Base-by-base conservation (phyloP, 192 early-diverging fungal species). In the Gaertneriomyces semiglobifer region DNA sequence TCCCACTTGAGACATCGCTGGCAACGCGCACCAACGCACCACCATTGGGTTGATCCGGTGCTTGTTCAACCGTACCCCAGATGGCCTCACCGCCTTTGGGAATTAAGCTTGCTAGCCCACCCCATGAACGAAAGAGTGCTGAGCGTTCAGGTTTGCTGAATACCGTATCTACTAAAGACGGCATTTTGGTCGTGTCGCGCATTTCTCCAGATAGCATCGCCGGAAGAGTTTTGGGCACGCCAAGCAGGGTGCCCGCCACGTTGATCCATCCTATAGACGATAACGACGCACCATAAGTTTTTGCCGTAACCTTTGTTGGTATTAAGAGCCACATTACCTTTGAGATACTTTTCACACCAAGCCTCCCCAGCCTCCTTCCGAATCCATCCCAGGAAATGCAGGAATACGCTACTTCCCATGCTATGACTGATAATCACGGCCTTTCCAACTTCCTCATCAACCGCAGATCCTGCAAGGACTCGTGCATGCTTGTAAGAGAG, bases 301-400 rank as follows among this genome's bases (percentile, higher is more conserved):
- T 50, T 2, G 48, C 48, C 14, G 48, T 12, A n/a, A 50, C 12
- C n/a, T n/a, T n/a, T n/a, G n/a, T n/a, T n/a, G n/a, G n/a, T n/a
- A n/a, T n/a, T n/a, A 33, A 33, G 25, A 33, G 25, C 2, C 25
- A 33, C 2, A 33, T 33, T 33, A 1, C 84, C 74, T 63, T 89
- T 84, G 48, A 96, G 81, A 50, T 95, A 86, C 25, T 86, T 74
- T 19, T 90, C 87, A 10, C 84, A 79, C 94, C 94, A 96, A 16
- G 74, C 72, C 3, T 71, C 62, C 2, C 90, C 91, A 58, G 84
- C 90, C 0, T 79, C 69, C 4, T 82, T 84, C 69, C 89, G 86
- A 3, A 87, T 90, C 94, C 94, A 96, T 50, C 88, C 88, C 63
- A 95, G 77, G 74, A 96, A 96, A 70, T 95, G 92, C 46, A 83